phyloP scores from a whole-genome alignment of 2,329 filamentous ascomycete genomes.

The Botrytis byssoidea region DNA sequence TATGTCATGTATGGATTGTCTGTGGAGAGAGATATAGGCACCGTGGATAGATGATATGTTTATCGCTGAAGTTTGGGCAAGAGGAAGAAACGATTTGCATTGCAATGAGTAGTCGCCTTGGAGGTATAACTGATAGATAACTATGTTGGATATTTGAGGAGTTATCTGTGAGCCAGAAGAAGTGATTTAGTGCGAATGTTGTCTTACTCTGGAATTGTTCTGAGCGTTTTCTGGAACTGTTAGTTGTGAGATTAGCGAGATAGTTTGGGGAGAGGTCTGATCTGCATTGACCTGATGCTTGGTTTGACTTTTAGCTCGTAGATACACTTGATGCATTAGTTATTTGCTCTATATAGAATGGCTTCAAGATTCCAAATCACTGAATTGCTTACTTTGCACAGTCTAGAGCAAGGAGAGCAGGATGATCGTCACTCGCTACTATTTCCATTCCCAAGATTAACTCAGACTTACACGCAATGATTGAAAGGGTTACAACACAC shows the following conservation, averaged over 20 bases:
- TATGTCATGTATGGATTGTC: neutral
- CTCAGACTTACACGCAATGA: neutral
- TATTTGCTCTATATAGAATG: neutral
- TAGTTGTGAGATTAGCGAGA: neutral
- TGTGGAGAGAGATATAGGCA: neutral
- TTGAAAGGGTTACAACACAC: neutral
- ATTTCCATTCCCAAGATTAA: neutral
- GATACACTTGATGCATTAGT: neutral
- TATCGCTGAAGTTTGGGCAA: neutral
- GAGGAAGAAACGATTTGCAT: neutral
- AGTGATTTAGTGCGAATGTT: neutral
- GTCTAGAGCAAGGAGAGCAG: neutral
- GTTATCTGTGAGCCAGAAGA: neutral
- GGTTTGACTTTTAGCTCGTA: neutral
- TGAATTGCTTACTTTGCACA: neutral
- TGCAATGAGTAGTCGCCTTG: neutral
- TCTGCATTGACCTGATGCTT: neutral
- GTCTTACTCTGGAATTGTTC: neutral
- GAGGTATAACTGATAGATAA: neutral
- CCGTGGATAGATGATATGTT: neutral
- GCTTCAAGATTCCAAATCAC: neutral
- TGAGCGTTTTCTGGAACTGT: neutral
- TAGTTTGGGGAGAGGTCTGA: neutral
- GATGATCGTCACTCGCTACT: neutral
- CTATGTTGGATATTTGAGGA: neutral